These are phyloP conservation scores for Annulohypoxylon moriforme DNA, from an alignment of 495 filamentous ascomycete genomes.

Conservation along the genomic window DNA sequence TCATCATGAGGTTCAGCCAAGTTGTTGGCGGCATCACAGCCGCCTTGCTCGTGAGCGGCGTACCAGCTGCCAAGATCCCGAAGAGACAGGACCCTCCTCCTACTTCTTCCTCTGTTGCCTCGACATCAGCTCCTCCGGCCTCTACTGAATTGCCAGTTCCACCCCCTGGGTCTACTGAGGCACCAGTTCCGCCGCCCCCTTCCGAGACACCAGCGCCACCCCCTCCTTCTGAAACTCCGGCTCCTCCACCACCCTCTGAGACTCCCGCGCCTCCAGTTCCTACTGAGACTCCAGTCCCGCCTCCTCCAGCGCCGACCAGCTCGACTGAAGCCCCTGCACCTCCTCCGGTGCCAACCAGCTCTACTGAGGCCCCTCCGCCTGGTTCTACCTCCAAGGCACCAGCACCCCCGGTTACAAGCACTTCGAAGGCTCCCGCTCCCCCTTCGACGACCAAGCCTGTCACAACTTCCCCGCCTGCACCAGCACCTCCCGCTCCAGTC, in stretches of 20 bases:
- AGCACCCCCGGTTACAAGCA: neutral
- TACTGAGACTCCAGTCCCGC: constrained; percentile 6
- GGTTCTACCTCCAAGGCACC: too few relatives aligned
- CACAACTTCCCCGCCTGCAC: neutral
- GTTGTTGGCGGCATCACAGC: constrained; percentile 41
- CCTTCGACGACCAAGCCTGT: neutral
- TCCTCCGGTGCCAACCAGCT: constrained; percentile 7
- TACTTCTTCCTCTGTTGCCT: constrained; percentile 6
- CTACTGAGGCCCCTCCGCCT: constrained; percentile 17
- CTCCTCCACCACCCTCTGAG: constrained; percentile 9
- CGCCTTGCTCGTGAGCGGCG: constrained; percentile 44
- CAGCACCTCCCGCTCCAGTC: neutral
- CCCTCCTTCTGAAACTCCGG: constrained; percentile 13
- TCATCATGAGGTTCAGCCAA: constrained; percentile 43
- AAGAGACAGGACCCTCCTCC: constrained; percentile 32
- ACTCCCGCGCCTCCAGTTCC: constrained; percentile 1
- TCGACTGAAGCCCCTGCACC: neutral
- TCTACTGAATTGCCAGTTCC: constrained; percentile 11
- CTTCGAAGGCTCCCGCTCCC: neutral
- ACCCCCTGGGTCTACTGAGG: constrained; percentile 1
- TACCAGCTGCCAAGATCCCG: constrained; percentile 31
- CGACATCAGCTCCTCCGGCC: constrained; percentile 8
- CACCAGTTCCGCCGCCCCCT: constrained; percentile 4
- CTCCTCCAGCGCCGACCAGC: neutral
- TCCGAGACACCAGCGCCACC: constrained; percentile 11